These are phyloP conservation scores for Panellus pusillus DNA, from an alignment of 768 basidiomycete genomes.

Conservation along the genomic window DNA sequence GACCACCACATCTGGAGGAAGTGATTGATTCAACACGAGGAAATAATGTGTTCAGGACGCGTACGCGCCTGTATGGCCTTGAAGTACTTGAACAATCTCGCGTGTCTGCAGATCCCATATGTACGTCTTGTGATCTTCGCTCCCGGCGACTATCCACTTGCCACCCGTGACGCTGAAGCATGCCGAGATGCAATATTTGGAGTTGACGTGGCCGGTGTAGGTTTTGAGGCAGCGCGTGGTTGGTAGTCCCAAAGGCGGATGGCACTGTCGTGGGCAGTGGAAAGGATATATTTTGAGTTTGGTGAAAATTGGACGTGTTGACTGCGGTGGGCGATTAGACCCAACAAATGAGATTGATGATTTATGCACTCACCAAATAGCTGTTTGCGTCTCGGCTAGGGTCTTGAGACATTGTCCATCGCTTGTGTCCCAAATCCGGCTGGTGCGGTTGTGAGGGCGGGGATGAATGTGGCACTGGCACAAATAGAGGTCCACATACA, in stretches of 20 bases:
- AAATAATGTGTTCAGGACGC: not conserved
- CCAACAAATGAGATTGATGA: not conserved
- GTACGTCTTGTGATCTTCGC: conserved; percentile 87
- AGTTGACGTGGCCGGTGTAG: conserved; percentile 79
- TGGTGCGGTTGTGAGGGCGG: conserved; percentile 31
- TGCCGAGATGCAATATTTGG: conserved; percentile 81
- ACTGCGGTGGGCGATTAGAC: conserved; percentile 35
- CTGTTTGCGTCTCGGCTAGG: conserved; percentile 84
- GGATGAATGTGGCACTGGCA: not conserved
- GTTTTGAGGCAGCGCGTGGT: conserved; percentile 89
- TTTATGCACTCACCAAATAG: conserved; percentile 60
- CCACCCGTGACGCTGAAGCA: conserved; percentile 85
- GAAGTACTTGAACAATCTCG: conserved; percentile 78
- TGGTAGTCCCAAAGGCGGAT: conserved; percentile 97
- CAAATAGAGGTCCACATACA: conserved; percentile 53
- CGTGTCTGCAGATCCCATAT: conserved; percentile 90
- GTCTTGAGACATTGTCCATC: conserved; percentile 97
- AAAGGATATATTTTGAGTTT: conserved; percentile 92
- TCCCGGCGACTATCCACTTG: conserved; percentile 89
- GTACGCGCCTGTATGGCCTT: conserved; percentile 67
- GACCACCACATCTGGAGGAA: conserved; percentile 64
- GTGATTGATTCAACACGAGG: conserved; percentile 3
- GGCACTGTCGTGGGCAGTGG: conserved; percentile 89
- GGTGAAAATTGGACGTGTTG: conserved; percentile 95
- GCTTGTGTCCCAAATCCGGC: conserved; percentile 93